These are phyloP conservation scores for Holtermanniella nyarrowii DNA, from an alignment of 768 basidiomycete species.

Conservation along the genomic window DNA sequence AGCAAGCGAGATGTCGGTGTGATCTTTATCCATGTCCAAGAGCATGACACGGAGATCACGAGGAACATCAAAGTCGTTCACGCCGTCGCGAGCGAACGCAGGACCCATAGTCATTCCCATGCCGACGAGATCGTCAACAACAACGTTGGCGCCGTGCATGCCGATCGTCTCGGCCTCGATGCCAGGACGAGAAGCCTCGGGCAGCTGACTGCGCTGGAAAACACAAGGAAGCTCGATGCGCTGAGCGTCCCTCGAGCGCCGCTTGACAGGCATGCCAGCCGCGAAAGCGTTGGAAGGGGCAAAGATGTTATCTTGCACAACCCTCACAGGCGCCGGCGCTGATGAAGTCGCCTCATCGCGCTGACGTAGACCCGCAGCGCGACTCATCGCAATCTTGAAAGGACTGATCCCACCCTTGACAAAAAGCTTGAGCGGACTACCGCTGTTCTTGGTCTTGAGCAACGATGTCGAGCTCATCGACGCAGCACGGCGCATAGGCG, in stretches of 20 bases:
- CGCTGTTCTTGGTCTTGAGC: conserved; percentile 15
- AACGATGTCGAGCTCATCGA: conserved; percentile 12
- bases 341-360: neutral
- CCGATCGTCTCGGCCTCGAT: conserved; percentile 7
- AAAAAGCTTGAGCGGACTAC: conserved; percentile 12
- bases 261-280: neutral
- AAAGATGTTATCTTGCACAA: conserved; percentile 15
- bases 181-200: neutral
- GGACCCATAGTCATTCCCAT: conserved; percentile 7
- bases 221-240: neutral
- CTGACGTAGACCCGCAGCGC: conserved; percentile 12
- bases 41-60: conserved; percentile 9
- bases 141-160: conserved; percentile 6
- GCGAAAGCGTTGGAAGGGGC: conserved; percentile 8
- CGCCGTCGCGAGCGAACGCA: neutral
- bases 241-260: no score
- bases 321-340: no score
- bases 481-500: conserved; percentile 25
- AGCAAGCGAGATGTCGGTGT: neutral
- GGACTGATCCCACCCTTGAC: conserved; percentile 19
- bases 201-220: neutral
- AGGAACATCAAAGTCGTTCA: conserved; percentile 11
- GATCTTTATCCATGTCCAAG: neutral
- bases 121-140: conserved; percentile 7
- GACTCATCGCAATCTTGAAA: conserved; percentile 30